Percentiles rank a stretch among this genome's conserved stretches.
phyloP scores from a whole-genome alignment of 371 early-diverging fungal genomes.

The Mucor velutinosus region DNA sequence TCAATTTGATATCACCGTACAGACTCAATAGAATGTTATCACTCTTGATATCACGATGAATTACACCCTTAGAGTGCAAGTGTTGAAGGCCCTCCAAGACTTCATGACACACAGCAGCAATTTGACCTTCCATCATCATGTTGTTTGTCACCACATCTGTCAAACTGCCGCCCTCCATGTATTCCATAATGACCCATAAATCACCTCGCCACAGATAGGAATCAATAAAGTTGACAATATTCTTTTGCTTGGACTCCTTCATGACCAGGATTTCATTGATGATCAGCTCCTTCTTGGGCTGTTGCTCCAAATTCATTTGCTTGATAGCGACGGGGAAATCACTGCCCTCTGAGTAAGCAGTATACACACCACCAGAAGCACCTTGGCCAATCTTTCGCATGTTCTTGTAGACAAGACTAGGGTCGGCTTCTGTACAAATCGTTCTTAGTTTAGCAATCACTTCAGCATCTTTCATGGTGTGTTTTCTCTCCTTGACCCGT shows the following conservation, averaged over 20 bases:
- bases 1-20: conserved; percentile 92
- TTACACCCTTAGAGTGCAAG: conserved; percentile 92
- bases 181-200: conserved; percentile 96
- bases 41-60: conserved; percentile 97
- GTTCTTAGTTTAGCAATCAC: conserved; percentile 84
- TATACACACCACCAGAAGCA: conserved; percentile 94
- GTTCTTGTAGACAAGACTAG: conserved; percentile 74
- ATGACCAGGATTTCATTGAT: conserved; percentile 97
- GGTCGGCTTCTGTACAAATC: conserved; percentile 92
- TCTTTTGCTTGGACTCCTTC: conserved; percentile 85
- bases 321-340: conserved; percentile 85
- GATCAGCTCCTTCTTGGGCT: conserved; percentile 95
- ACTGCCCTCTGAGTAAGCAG: conserved; percentile 72
- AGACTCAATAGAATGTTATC: conserved; percentile 92
- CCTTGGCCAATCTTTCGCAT: conserved; percentile 96
- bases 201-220: conserved; percentile 87
- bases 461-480: conserved; percentile 62
- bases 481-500: conserved; percentile 46
- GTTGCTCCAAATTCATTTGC: conserved; percentile 95
- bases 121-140: conserved; percentile 95
- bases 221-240: conserved; percentile 97
- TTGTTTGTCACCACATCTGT: conserved; percentile 91
- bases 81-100: conserved; percentile 89
- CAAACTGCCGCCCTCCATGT: conserved; percentile 96
- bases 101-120: conserved; percentile 91